Percentiles rank a stretch among this genome's conserved stretches.
These are phyloP conservation scores for Phytophthora fragariaefolia DNA, from an alignment of 352 stramenopile genomes.

Conservation along the genomic window DNA sequence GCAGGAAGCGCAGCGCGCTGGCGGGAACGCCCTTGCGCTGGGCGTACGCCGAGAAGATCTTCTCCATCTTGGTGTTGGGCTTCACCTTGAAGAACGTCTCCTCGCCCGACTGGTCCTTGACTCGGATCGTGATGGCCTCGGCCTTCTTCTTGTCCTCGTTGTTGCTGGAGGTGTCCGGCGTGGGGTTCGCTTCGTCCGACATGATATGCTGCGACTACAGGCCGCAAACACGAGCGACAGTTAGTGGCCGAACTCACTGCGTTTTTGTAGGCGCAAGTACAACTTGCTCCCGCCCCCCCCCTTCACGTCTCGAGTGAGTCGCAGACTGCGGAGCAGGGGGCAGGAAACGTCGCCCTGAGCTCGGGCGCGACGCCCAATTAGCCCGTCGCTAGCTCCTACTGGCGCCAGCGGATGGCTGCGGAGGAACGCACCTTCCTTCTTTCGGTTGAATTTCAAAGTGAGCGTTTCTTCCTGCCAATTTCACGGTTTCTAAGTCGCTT, in stretches of 20 bases:
- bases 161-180: constrained; percentile 46
- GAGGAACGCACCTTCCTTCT: constrained; percentile 19
- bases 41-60: constrained; percentile 97
- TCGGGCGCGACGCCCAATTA: no score
- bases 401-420: neutral
- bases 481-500: neutral
- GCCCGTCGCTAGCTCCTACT: no score
- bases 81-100: constrained; percentile 99
- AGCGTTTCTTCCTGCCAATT: constrained; percentile 29
- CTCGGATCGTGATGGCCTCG: constrained; percentile 88
- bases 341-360: neutral
- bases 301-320: neutral
- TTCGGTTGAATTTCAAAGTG: constrained; percentile 35
- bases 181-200: constrained; percentile 62
- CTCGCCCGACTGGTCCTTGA: constrained; percentile 92
- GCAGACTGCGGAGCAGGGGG: neutral
- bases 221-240: constrained; percentile 1
- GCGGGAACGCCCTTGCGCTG: constrained; percentile 93
- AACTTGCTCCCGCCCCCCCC: constrained; percentile 13
- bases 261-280: constrained; percentile 16
- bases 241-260: constrained; percentile 7
- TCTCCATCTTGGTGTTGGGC: constrained; percentile 98
- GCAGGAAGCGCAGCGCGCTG: constrained; percentile 93
- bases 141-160: constrained; percentile 89
- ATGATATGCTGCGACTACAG: constrained; percentile 42